These are phyloP conservation scores for Boletus subparvulus DNA, from an alignment of 768 basidiomycete species.

Conservation along the genomic window DNA sequence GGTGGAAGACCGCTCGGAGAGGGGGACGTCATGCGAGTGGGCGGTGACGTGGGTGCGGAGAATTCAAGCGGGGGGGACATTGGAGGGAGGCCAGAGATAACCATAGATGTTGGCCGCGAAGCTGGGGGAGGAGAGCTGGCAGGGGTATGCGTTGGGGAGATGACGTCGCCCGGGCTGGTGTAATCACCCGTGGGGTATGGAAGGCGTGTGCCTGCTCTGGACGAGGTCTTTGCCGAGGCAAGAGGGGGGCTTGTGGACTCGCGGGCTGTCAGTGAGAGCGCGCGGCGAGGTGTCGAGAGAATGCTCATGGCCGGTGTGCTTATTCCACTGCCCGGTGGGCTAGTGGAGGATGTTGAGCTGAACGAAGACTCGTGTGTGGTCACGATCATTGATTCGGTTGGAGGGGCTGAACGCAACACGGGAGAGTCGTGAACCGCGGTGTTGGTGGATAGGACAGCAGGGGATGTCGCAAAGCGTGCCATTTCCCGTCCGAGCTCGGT, in stretches of 20 bases:
- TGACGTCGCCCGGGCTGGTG: conserved; percentile 57
- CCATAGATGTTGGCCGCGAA: conserved; percentile 43
- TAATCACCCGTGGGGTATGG: conserved; percentile 88
- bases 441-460: conserved; percentile 44
- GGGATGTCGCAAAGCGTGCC: conserved; percentile 65
- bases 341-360: conserved; percentile 12
- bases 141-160: conserved; percentile 34
- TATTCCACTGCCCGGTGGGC: conserved; percentile 14
- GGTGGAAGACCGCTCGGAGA: conserved; percentile 39
- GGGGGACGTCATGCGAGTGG: conserved; percentile 23
- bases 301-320: conserved; percentile 12
- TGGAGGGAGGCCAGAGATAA: conserved; percentile 45
- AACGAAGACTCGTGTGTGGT: conserved; percentile 29
- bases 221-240: conserved; percentile 33
- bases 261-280: conserved; percentile 44
- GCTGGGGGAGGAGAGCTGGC: conserved; percentile 47
- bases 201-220: conserved; percentile 46
- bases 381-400: conserved; percentile 47
- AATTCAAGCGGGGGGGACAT: conserved; percentile 27
- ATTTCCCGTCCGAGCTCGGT: conserved; percentile 76
- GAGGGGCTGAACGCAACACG: conserved; percentile 44
- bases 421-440: conserved; percentile 46
- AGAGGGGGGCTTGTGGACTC: conserved; percentile 68
- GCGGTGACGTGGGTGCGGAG: conserved; percentile 22
- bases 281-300: conserved; percentile 31